These are phyloP conservation scores for Colletotrichum sp. DNA, from an alignment of 2,329 filamentous ascomycete species.

Conservation along the genomic window DNA sequence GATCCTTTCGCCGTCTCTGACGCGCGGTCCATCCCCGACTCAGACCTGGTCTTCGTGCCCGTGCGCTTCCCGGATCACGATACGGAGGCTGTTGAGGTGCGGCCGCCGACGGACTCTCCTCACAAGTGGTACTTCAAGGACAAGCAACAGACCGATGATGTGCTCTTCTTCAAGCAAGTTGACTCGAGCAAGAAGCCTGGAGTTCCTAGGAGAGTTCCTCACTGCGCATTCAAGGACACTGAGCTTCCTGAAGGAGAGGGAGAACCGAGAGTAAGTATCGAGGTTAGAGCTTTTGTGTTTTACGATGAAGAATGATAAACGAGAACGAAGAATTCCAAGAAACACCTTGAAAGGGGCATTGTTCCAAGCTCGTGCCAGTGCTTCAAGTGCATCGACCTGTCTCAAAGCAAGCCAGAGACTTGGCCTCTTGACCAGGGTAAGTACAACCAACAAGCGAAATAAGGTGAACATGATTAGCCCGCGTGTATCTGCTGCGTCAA, in stretches of 20 bases:
- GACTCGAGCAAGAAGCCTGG: constrained; percentile 58
- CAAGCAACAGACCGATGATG: constrained; percentile 55
- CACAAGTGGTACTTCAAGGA: constrained; percentile 61
- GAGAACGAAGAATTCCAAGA: not conserved
- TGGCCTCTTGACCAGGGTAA: not conserved
- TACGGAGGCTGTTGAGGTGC: constrained; percentile 52
- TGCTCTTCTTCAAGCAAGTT: constrained; percentile 65
- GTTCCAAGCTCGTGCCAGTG: not conserved
- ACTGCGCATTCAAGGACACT: constrained; percentile 53
- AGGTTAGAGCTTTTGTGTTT: constrained; percentile 72
- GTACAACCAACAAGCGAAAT: not conserved
- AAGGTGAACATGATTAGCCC: not conserved
- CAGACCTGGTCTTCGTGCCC: constrained; percentile 49
- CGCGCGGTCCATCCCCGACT: constrained; percentile 52
- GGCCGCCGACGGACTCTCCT: constrained; percentile 42
- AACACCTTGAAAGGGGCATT: not conserved
- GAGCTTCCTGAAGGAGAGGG: constrained; percentile 54
- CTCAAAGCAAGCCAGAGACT: not conserved
- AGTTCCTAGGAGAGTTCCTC: constrained; percentile 54
- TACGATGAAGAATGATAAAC: constrained; percentile 30
- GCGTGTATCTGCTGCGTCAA: not conserved
- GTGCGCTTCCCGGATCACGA: constrained; percentile 16
- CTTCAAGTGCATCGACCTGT: not conserved
- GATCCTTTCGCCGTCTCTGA: constrained; percentile 61
- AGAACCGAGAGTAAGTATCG: constrained; percentile 70